A percentile compares a stretch with the other conserved stretches of the same genome.
phyloP scores from a whole-genome alignment of 2,329 filamentous ascomycete genomes.

The Podosphaera fusca region DNA sequence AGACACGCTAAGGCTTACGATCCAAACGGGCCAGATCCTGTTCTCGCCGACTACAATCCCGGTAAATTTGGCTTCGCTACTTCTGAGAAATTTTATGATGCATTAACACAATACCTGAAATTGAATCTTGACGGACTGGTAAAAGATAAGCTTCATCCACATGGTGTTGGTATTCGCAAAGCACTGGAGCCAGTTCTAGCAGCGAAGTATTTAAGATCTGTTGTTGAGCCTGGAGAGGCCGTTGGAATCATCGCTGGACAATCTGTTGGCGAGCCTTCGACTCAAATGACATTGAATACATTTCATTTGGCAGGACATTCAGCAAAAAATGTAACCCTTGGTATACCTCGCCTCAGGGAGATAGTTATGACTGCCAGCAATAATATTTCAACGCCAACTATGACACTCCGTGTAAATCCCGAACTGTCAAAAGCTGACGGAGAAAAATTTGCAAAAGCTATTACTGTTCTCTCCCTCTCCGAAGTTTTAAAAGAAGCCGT shows the following conservation, averaged over 20 bases:
- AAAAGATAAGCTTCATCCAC: conserved; percentile 22
- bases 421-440: conserved; percentile 46
- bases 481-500: conserved; percentile 63
- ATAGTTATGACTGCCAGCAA: conserved; percentile 94
- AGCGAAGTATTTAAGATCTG: conserved; percentile 76
- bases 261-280: conserved; percentile 90
- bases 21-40: conserved; percentile 40
- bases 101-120: conserved; percentile 56
- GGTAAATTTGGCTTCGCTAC: conserved; percentile 62
- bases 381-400: conserved; percentile 71
- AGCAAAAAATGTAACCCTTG: conserved; percentile 92
- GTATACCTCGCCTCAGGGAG: conserved; percentile 91
- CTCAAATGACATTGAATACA: conserved; percentile 97
- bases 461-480: conserved; percentile 64
- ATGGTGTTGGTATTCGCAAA: conserved; percentile 19
- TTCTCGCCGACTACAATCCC: conserved; percentile 49
- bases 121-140: conserved; percentile 43
- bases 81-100: conserved; percentile 63
- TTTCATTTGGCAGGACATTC: conserved; percentile 99
- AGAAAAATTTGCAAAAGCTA: conserved; percentile 71
- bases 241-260: conserved; percentile 93
- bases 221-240: conserved; percentile 86
- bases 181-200: conserved; percentile 51
- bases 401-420: conserved; percentile 60
- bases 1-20: conserved; percentile 41